phyloP scores from a whole-genome alignment of 352 stramenopile species.

The Phytophthora kernoviae region DNA sequence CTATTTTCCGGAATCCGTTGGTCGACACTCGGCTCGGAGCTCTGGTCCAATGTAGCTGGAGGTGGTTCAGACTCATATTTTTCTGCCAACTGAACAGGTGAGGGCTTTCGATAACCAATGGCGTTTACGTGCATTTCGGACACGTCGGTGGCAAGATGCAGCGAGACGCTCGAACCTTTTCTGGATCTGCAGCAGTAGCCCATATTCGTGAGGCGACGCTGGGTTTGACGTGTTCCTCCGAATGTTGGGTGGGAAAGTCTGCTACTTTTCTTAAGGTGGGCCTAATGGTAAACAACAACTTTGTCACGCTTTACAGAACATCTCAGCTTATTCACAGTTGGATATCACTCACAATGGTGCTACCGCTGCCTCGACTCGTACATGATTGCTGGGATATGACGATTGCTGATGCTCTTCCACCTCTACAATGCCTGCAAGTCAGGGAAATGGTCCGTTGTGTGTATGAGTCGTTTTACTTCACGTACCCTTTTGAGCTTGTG shows the following conservation, averaged over 20 bases:
- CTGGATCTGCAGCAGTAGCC: constrained; percentile 11
- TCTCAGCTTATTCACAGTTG: background rate
- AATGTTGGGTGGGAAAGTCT: constrained; percentile 1
- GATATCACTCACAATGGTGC: constrained; percentile 15
- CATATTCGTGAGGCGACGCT: constrained; percentile 26
- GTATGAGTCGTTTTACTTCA: background rate
- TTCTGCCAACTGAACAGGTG: constrained; percentile 12
- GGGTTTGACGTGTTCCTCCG: constrained; percentile 11
- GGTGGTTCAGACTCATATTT: background rate
- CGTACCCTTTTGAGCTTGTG: constrained; percentile 24
- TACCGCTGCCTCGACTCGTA: background rate
- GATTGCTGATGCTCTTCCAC: constrained; percentile 3
- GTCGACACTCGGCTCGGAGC: background rate
- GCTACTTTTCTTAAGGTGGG: constrained; percentile 7
- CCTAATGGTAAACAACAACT: constrained; percentile 2
- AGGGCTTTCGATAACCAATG: background rate
- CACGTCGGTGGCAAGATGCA: background rate
- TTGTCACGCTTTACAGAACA: background rate
- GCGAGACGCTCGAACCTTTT: background rate
- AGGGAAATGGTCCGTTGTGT: background rate
- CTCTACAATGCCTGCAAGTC: background rate
- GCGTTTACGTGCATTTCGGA: background rate
- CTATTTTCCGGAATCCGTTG: constrained; percentile 11
- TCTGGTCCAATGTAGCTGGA: background rate
- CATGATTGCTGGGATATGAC: background rate